Percentiles rank a stretch among this genome's conserved stretches.
These are phyloP conservation scores for Leishmania major DNA, from an alignment of 208 protist species.

Conservation along the genomic window DNA sequence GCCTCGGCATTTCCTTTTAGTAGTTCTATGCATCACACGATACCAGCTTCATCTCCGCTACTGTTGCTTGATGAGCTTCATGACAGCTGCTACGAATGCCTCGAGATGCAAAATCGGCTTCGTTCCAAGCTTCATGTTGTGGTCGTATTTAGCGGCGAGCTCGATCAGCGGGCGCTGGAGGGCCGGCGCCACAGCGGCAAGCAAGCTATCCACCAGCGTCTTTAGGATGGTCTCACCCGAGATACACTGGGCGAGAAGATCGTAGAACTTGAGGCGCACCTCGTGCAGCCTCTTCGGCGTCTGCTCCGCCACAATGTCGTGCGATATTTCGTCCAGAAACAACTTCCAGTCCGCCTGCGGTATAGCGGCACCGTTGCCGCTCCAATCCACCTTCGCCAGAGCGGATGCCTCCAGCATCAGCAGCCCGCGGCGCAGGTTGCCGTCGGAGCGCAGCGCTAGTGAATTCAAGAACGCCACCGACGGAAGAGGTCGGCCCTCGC, in stretches of 20 bases:
- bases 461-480: constrained; percentile 64
- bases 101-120: constrained; percentile 99
- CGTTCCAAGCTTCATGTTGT: constrained; percentile 96
- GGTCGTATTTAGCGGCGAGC: constrained; percentile 95
- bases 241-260: constrained; percentile 98
- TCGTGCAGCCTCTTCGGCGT: constrained; percentile 92
- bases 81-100: constrained; percentile 95
- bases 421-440: constrained; percentile 97
- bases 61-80: constrained; percentile 79
- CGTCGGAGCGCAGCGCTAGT: constrained; percentile 75
- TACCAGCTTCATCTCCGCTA: not conserved
- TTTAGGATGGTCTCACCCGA: constrained; percentile 96
- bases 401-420: constrained; percentile 97
- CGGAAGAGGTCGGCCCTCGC: constrained; percentile 59
- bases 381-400: constrained; percentile 84
- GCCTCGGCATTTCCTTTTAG: not conserved
- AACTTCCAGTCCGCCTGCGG: constrained; percentile 96
- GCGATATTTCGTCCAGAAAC: constrained; percentile 93
- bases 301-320: constrained; percentile 95
- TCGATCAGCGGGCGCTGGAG: constrained; percentile 89
- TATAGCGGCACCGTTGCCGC: constrained; percentile 69
- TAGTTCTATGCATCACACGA: not conserved
- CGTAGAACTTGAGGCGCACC: constrained; percentile 97
- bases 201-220: constrained; percentile 82
- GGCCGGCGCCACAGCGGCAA: constrained; percentile 65